Evolutionary conservation across 1,139 yeast species (phyloP).

Genomic region (Taphrina confusa): DNA sequence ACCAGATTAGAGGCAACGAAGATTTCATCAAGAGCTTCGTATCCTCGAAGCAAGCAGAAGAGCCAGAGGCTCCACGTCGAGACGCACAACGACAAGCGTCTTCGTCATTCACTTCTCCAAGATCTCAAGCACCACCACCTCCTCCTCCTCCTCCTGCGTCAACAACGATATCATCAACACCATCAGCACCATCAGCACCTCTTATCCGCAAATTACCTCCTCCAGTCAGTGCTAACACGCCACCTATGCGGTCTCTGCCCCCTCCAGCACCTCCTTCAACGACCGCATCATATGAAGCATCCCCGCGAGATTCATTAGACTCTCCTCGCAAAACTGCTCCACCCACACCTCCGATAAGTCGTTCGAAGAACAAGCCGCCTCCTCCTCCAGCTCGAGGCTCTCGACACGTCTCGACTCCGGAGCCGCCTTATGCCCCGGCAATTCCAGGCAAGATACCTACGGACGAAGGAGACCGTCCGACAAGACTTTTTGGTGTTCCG

Average conservation of each 20-base stretch:
- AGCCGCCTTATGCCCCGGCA: slow-evolving; percentile 36
- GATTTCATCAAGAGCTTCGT: slow-evolving; percentile 39
- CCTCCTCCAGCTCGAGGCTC: slow-evolving; percentile 37
- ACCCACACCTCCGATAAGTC: slow-evolving; percentile 37
- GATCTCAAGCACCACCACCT: slow-evolving; percentile 42
- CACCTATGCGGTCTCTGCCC: slow-evolving; percentile 37
- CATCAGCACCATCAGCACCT: slow-evolving; percentile 31
- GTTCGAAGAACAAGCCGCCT: slow-evolving; percentile 36
- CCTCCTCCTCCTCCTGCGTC: slow-evolving; percentile 40
- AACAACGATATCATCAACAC: slow-evolving; percentile 38
- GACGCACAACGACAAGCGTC: slow-evolving; percentile 20
- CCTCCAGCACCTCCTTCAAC: slow-evolving; percentile 37
- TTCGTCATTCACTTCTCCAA: slow-evolving; percentile 31
- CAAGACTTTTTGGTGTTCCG: slow-evolving; percentile 39
- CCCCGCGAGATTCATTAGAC: slow-evolving; percentile 9
- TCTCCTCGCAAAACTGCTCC: slow-evolving; percentile 36
- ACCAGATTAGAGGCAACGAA: slow-evolving; percentile 84
- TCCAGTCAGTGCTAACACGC: slow-evolving; percentile 13
- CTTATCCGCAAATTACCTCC: slow-evolving; percentile 11
- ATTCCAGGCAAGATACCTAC: slow-evolving; percentile 29
- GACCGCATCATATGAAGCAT: slow-evolving; percentile 20
- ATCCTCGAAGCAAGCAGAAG: slow-evolving; percentile 80
- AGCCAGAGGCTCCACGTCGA: slow-evolving; percentile 61
- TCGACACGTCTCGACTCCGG: slow-evolving; percentile 36
- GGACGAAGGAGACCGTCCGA: not conserved